Conservation (phyloP, 768 basidiomycete genomes). For the Holtermanniella nyarrowii region DNA sequence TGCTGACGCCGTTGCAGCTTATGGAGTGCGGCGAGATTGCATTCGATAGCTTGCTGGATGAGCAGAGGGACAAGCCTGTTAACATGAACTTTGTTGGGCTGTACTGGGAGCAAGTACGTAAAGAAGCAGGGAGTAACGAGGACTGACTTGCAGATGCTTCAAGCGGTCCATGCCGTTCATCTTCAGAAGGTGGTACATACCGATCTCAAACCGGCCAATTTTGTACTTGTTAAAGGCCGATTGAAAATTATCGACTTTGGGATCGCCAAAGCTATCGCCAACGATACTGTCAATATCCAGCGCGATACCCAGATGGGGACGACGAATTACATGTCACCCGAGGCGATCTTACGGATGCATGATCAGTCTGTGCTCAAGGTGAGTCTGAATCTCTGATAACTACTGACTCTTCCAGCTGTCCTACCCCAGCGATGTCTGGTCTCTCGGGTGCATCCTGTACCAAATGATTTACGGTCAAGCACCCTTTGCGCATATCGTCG, state of each 20-base stretch:
- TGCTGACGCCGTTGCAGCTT: constrained; percentile 45
- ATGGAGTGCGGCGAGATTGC: constrained; percentile 98
- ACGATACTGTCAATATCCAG: constrained; percentile 96
- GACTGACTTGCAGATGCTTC: constrained; percentile 64
- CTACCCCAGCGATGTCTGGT: constrained; percentile 94
- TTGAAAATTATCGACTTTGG: constrained; percentile 98
- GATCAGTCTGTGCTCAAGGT: constrained; percentile 80
- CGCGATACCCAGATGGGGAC: constrained; percentile 93
- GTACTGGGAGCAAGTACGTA: constrained; percentile 87
- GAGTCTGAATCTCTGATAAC: constrained; percentile 3
- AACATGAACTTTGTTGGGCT: constrained; percentile 91
- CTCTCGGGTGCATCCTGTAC: constrained; percentile 91
- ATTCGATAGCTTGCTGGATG: constrained; percentile 67
- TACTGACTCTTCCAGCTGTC: constrained; percentile 48
- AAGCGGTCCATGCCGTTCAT: constrained; percentile 96
- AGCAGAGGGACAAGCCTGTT: constrained; percentile 70
- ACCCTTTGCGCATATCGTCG: constrained; percentile 75
- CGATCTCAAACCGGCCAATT: constrained; percentile 96
- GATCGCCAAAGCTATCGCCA: constrained; percentile 97
- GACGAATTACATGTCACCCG: constrained; percentile 98
- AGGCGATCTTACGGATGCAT: constrained; percentile 64
- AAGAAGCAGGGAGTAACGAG: not conserved
- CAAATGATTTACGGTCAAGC: constrained; percentile 95
- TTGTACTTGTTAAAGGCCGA: constrained; percentile 87
- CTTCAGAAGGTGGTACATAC: constrained; percentile 98